A percentile compares a stretch with the other conserved stretches of the same genome.
Evolutionary conservation across 495 filamentous ascomycete species (phyloP).

Genomic region (Tirmania nivea): DNA sequence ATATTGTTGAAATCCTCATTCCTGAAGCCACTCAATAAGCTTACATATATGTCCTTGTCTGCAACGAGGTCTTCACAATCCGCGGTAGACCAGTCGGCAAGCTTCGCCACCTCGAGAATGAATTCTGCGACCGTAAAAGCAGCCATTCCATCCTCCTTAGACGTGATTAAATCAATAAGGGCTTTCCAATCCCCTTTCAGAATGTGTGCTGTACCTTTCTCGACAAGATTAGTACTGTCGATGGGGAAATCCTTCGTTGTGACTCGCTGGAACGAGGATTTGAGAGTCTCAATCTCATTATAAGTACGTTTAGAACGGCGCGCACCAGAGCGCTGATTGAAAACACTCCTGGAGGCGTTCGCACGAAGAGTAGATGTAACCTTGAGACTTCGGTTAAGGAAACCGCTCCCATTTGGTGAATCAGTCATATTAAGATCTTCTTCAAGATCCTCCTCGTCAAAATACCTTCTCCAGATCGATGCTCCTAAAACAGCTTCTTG

Average conservation of each 20-base stretch:
- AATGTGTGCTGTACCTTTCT: background rate
- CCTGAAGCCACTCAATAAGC: background rate
- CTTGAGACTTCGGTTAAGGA: constrained; percentile 1
- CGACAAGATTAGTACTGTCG: background rate
- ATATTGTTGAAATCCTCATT: constrained; percentile 5
- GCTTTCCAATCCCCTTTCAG: background rate
- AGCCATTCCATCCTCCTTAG: background rate
- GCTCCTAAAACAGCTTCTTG: constrained; percentile 13
- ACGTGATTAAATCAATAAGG: background rate
- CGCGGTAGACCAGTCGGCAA: constrained; percentile 10
- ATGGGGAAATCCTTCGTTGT: constrained; percentile 6
- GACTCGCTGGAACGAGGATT: constrained; percentile 6
- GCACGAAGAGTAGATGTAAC: constrained; percentile 1
- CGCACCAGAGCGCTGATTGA: constrained; percentile 8
- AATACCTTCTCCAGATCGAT: constrained; percentile 10
- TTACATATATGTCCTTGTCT: constrained; percentile 1
- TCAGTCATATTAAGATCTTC: background rate
- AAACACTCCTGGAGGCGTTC: constrained; percentile 2
- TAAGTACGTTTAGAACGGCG: constrained; percentile 8
- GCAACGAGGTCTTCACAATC: constrained; percentile 15
- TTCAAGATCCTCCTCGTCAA: constrained; percentile 4
- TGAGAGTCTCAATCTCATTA: constrained; percentile 7
- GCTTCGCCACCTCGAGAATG: constrained; percentile 6
- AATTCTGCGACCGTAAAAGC: constrained; percentile 6
- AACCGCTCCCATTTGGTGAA: background rate